Evolutionary conservation across 78 protist species (phyloP).

Genomic region (Dictyostelium firmibasis): DNA sequence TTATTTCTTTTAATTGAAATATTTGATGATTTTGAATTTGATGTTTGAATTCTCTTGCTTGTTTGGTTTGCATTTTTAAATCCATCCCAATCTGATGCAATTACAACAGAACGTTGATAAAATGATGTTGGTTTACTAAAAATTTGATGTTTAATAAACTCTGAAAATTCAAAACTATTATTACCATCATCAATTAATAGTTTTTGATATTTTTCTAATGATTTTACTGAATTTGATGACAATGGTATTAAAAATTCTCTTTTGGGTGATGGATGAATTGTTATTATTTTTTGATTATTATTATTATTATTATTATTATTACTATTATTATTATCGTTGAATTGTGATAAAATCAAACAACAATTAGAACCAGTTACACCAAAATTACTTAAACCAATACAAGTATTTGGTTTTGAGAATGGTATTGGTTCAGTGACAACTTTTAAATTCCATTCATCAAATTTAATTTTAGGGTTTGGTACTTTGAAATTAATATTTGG

Average conservation of each 20-base stretch:
- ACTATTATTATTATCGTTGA: neutral
- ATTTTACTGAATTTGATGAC: neutral
- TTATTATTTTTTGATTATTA: neutral
- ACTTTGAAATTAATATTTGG: conserved; percentile 57
- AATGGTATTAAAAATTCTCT: neutral
- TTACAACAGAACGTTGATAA: neutral
- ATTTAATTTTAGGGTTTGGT: conserved; percentile 72
- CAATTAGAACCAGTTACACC: conserved; percentile 91
- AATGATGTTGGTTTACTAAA: neutral
- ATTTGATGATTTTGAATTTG: no score
- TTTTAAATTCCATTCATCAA: conserved; percentile 37
- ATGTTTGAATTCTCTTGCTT: neutral
- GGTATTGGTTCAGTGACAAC: conserved; percentile 41
- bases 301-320: neutral
- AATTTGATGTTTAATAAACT: conserved; percentile 1
- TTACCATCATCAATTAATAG: neutral
- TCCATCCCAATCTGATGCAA: neutral
- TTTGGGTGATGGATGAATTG: neutral
- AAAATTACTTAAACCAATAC: conserved; percentile 57
- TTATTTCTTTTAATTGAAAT: no score
- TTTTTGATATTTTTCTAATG: neutral
- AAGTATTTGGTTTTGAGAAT: neutral
- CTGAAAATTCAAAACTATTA: neutral
- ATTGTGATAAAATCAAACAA: conserved; percentile 30
- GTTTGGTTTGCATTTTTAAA: neutral